Evolutionary conservation across 257 asterid genomes (phyloP).

Genomic region (Solanum bukasovii): DNA sequence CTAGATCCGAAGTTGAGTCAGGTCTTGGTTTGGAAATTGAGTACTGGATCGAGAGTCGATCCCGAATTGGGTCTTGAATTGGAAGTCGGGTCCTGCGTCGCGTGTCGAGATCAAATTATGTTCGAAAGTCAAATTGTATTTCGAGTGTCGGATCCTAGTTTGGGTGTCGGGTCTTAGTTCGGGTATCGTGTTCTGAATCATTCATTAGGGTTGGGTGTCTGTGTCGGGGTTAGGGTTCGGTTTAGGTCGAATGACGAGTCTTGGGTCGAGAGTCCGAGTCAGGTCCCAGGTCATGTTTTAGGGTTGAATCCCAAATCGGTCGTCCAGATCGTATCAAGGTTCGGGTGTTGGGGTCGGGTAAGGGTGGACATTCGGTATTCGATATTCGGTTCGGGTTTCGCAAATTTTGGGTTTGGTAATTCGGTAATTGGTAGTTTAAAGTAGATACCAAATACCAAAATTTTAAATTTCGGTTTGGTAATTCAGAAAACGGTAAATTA

Average conservation of each 20-base stretch:
- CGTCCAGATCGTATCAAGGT: not conserved
- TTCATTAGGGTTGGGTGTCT: not conserved
- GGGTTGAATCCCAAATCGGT: not conserved
- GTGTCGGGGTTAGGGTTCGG: not conserved
- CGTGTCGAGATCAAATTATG: not conserved
- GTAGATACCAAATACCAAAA: too few relatives aligned
- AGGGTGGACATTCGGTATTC: too few relatives aligned
- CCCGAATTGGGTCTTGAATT: not conserved
- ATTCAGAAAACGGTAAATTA: too few relatives aligned
- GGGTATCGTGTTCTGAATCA: not conserved
- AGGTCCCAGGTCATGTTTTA: not conserved
- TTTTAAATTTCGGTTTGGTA: too few relatives aligned
- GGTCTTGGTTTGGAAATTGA: too few relatives aligned
- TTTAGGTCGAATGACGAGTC: not conserved
- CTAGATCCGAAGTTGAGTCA: not conserved
- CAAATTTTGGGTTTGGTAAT: too few relatives aligned
- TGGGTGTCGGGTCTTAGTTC: not conserved
- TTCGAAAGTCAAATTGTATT: not conserved
- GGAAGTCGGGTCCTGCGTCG: not conserved
- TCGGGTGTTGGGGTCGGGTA: not conserved
- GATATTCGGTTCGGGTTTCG: too few relatives aligned
- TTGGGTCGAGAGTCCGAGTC: not conserved
- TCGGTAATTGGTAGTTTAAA: too few relatives aligned
- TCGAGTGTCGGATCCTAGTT: too few relatives aligned
- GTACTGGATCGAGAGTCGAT: not conserved